Percentiles rank a stretch among this genome's conserved stretches.
phyloP scores from a whole-genome alignment of 108 stramenopile genomes.

The Seminavis robusta region DNA sequence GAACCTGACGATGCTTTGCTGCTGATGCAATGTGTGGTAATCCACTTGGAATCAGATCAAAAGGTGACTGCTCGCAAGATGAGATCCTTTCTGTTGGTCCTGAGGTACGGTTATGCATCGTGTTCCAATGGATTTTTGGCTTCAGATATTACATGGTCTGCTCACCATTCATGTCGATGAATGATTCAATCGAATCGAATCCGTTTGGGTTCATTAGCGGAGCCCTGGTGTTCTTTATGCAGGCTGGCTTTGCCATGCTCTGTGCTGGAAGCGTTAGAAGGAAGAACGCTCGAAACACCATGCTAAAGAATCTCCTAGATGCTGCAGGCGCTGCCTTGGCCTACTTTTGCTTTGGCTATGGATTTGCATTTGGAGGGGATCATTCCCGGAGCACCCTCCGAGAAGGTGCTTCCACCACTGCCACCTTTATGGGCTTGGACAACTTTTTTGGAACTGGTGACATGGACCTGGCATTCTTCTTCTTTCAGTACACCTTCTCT shows the following conservation, averaged over 20 bases:
- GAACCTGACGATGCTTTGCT: no score
- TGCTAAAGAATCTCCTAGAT: slow-evolving; percentile 89
- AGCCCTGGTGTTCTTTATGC: slow-evolving; percentile 87
- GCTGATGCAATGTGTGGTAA: no score
- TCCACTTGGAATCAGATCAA: no score
- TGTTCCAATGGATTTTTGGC: no score
- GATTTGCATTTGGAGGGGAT: slow-evolving; percentile 70
- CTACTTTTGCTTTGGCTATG: slow-evolving; percentile 76
- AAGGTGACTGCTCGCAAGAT: no score
- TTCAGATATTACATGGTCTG: no score
- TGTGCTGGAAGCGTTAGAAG: slow-evolving; percentile 77
- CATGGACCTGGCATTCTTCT: slow-evolving; percentile 70
- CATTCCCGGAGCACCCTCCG: slow-evolving; percentile 11
- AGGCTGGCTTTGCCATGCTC: slow-evolving; percentile 77
- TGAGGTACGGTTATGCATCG: no score
- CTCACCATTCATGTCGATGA: no score
- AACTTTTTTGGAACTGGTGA: slow-evolving; percentile 59
- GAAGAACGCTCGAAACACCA: slow-evolving; percentile 85
- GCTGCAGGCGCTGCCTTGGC: slow-evolving; percentile 75
- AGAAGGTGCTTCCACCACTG: slow-evolving; percentile 10
- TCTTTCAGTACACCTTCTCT: slow-evolving; percentile 85
- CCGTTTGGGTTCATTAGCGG: no score
- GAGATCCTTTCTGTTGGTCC: no score
- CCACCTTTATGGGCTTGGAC: slow-evolving; percentile 47
- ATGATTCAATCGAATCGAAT: no score